These are phyloP conservation scores for Lichtheimia corymbifera DNA, from an alignment of 371 early-diverging fungal genomes.

Conservation along the genomic window DNA sequence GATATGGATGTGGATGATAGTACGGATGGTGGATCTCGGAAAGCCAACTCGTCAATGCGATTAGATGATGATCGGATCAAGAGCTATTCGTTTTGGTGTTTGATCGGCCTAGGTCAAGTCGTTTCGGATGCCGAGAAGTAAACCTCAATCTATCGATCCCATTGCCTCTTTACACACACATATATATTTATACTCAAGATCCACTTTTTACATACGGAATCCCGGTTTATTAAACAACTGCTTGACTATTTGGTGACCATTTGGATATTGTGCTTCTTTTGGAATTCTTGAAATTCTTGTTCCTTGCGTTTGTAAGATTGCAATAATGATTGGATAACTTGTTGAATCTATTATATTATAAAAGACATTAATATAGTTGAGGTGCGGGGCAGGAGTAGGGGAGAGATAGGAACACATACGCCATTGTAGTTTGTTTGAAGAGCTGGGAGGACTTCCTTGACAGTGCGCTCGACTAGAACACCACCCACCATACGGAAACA, in stretches of 20 bases:
- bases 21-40: slow-evolving; percentile 24
- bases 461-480: slow-evolving; percentile 90
- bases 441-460: slow-evolving; percentile 90
- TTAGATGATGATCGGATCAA: slow-evolving; percentile 46
- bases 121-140: not conserved
- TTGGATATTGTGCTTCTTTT: slow-evolving; percentile 81
- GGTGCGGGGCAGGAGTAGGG: no score
- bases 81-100: slow-evolving; percentile 63
- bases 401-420: no score
- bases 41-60: slow-evolving; percentile 31
- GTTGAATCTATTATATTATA: slow-evolving; percentile 65
- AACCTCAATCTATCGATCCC: no score
- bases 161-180: no score
- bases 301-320: slow-evolving; percentile 87
- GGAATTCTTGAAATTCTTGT: slow-evolving; percentile 83
- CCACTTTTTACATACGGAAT: no score
- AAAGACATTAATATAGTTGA: not conserved
- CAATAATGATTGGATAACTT: slow-evolving; percentile 75
- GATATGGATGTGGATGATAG: slow-evolving; percentile 27
- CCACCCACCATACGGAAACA: slow-evolving; percentile 94
- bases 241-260: slow-evolving; percentile 56
- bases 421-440: slow-evolving; percentile 86
- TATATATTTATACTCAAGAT: no score
- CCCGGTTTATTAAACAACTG: not conserved
- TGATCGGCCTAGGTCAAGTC: slow-evolving; percentile 63